Conservation (phyloP, 2,329 filamentous ascomycete species). For the Falciphora oryzae region DNA sequence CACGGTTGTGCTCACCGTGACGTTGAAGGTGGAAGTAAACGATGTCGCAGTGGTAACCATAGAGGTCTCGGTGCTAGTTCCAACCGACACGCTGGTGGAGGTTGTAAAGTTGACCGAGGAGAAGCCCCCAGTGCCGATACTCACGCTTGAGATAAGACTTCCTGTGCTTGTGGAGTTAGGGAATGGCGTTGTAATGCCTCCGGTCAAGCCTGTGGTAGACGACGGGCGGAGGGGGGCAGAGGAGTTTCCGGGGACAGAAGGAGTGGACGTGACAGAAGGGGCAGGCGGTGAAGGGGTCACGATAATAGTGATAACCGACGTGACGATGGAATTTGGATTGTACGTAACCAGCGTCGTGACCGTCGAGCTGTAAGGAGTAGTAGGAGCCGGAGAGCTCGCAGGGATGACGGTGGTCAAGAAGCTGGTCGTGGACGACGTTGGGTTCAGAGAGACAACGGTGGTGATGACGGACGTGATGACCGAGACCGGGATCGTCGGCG, state of each 20-base stretch:
- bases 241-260: background rate
- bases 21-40: background rate
- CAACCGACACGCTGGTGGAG: background rate
- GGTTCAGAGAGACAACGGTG: background rate
- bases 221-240: background rate
- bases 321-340: conserved; percentile 8
- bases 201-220: background rate
- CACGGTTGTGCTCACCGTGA: conserved; percentile 3
- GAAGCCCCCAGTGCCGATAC: background rate
- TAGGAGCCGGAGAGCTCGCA: background rate
- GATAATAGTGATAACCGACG: background rate
- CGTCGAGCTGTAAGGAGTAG: background rate
- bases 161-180: background rate
- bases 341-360: conserved; percentile 2
- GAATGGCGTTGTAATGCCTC: background rate
- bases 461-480: background rate
- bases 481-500: background rate
- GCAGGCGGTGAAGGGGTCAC: background rate
- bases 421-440: background rate
- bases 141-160: background rate
- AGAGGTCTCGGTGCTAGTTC: background rate
- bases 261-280: background rate
- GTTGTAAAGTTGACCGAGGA: background rate
- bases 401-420: background rate
- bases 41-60: background rate